Conservation (phyloP, 768 basidiomycete genomes). For the Amanita polypyramis region DNA sequence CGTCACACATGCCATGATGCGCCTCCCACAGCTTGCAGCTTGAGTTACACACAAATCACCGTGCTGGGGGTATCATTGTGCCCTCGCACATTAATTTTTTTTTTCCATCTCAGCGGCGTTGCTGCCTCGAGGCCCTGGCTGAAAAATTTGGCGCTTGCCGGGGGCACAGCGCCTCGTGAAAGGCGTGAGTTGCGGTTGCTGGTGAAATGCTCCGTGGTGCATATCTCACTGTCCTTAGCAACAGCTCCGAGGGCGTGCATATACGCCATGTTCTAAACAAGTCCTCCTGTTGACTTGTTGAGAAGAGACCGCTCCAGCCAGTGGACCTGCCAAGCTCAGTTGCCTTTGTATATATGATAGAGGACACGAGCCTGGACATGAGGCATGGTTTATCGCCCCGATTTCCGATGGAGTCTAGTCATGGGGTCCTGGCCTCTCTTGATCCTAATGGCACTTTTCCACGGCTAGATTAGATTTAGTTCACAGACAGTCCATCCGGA, state of each 20-base stretch:
- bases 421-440: constrained; percentile 11
- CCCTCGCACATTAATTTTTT: background rate
- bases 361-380: constrained; percentile 13
- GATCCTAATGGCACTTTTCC: background rate
- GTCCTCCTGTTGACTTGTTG: background rate
- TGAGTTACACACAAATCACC: background rate
- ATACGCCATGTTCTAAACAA: background rate
- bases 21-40: background rate
- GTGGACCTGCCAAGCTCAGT: constrained; percentile 7
- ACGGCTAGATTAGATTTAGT: background rate
- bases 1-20: background rate
- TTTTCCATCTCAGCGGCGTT: background rate
- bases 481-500: constrained; percentile 2
- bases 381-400: constrained; percentile 23
- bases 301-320: background rate
- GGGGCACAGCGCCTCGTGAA: background rate
- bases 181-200: background rate
- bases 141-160: background rate
- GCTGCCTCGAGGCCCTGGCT: background rate
- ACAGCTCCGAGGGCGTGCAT: background rate
- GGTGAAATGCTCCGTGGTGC: background rate
- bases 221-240: background rate
- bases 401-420: constrained; percentile 16
- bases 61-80: no score
- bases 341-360: constrained; percentile 4